Percentiles rank a stretch among this genome's conserved stretches.
phyloP scores from a whole-genome alignment of 257 asterid genomes.

The Mentha longifolia region DNA sequence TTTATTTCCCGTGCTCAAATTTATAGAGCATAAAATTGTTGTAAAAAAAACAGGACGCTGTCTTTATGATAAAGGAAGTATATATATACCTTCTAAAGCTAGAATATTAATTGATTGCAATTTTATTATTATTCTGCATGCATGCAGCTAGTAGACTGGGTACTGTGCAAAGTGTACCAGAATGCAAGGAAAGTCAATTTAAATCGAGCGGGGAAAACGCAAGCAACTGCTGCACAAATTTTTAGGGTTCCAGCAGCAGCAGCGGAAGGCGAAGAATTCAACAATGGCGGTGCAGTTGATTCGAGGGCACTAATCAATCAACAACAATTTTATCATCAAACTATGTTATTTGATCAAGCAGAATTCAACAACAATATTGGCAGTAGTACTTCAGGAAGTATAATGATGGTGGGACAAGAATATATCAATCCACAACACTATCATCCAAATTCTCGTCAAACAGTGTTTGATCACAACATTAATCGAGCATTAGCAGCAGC shows the following conservation, averaged over 20 bases:
- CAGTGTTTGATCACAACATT: too few relatives aligned
- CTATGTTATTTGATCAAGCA: not conserved
- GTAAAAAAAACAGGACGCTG: too few relatives aligned
- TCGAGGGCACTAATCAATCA: not conserved
- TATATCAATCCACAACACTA: too few relatives aligned
- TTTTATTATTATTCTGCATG: too few relatives aligned
- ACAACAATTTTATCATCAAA: not conserved
- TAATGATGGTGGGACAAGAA: not conserved
- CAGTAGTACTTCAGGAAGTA: not conserved
- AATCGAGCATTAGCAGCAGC: too few relatives aligned
- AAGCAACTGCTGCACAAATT: too few relatives aligned
- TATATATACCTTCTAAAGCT: too few relatives aligned
- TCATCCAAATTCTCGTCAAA: too few relatives aligned
- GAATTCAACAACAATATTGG: not conserved
- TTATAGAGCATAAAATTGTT: too few relatives aligned
- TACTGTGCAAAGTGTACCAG: not conserved
- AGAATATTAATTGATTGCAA: not conserved
- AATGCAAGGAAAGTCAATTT: not conserved
- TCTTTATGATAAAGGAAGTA: too few relatives aligned
- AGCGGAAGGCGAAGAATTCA: not conserved
- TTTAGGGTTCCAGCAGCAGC: not conserved
- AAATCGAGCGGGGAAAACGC: not conserved
- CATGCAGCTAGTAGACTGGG: not conserved
- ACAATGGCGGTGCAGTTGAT: not conserved
- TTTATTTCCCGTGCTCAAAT: too few relatives aligned